These are phyloP conservation scores for Stachybotrys elegans DNA, from an alignment of 2,329 filamentous ascomycete species.

Conservation along the genomic window DNA sequence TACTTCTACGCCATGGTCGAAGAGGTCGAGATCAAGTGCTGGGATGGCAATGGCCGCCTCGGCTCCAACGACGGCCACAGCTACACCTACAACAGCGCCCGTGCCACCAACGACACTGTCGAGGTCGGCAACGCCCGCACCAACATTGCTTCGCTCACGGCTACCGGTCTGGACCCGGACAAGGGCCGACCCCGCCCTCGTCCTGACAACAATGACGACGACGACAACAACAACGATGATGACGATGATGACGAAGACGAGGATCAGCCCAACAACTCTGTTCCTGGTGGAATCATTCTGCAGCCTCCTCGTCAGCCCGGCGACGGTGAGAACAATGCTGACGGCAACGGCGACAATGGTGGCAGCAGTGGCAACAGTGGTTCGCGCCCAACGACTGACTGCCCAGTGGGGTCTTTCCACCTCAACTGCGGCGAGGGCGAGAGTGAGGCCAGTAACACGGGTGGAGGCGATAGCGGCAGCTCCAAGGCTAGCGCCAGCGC, in stretches of 20 bases:
- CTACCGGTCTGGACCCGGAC: constrained; percentile 73
- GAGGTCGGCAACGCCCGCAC: constrained; percentile 70
- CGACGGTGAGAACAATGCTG: neutral
- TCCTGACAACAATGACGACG: constrained; percentile 18
- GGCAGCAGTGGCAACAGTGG: constrained; percentile 7
- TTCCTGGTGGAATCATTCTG: constrained; percentile 14
- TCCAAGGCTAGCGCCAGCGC: constrained; percentile 27
- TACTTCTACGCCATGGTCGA: constrained; percentile 85
- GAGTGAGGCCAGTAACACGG: constrained; percentile 8
- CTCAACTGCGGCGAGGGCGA: constrained; percentile 31
- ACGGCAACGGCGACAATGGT: constrained; percentile 7
- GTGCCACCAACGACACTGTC: constrained; percentile 71
- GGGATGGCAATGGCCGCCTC: constrained; percentile 54
- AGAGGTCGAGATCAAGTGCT: constrained; percentile 81
- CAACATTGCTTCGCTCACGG: constrained; percentile 71
- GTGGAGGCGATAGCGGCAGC: constrained; percentile 22
- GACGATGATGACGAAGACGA: constrained; percentile 12
- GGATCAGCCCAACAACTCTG: constrained; percentile 12
- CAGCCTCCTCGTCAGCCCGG: constrained; percentile 1
- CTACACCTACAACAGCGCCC: constrained; percentile 67
- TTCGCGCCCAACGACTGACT: constrained; percentile 21
- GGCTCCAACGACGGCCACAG: constrained; percentile 65
- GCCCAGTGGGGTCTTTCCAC: constrained; percentile 32
- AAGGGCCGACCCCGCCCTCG: constrained; percentile 21
- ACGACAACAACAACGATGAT: constrained; percentile 9